Base-by-base conservation (phyloP, 73 alveolate species). In the Blepharisma japonicum region DNA sequence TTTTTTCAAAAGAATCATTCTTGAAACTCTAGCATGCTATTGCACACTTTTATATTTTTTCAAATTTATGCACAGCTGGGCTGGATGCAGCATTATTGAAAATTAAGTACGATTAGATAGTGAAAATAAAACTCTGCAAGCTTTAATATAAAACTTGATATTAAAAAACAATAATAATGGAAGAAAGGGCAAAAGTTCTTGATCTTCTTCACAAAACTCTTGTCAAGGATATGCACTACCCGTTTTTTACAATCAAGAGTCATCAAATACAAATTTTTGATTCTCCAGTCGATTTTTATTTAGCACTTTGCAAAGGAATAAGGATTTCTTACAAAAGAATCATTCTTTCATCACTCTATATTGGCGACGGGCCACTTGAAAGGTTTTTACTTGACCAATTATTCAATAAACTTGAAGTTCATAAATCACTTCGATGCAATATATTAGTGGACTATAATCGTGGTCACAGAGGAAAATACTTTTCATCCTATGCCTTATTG, bases 291-390 rank as follows among this genome's bases (percentile, higher is more conserved):
- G 95, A 88, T 55, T 85, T 79, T 47, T 88, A 84, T 77, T 79
- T 85, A 6, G 91, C 90, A 38, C 55, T 88, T 6, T 88, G 84
- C 23, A 88, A 85, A 68, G 76, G 85, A 20, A 78, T 85, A 8
- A 77, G 77, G 50, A 67, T 68, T 38, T 7, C 89, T 50, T 68
- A 85, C 61, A 21, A 53, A 47, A 68, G 95, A 45, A 86, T 89
- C 66, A 32, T 55, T 18, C 80, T 89, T 88, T 55, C 88, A 23
- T 83, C 92, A 7, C 71, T 89, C 51, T 89, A 89, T 61, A 11
- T 80, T 7, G 95, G 95, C 1, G 88, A 90, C 7, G 92, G 92
- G 8, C 74, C 85, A 48, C 71, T 85, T 6, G 95, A 89, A 77
- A 27, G 79, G 68, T 89, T 72, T 76, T 45, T 89, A 6, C 68